These are phyloP conservation scores for Lentinula sp. DNA, from an alignment of 768 basidiomycete genomes.

Conservation along the genomic window DNA sequence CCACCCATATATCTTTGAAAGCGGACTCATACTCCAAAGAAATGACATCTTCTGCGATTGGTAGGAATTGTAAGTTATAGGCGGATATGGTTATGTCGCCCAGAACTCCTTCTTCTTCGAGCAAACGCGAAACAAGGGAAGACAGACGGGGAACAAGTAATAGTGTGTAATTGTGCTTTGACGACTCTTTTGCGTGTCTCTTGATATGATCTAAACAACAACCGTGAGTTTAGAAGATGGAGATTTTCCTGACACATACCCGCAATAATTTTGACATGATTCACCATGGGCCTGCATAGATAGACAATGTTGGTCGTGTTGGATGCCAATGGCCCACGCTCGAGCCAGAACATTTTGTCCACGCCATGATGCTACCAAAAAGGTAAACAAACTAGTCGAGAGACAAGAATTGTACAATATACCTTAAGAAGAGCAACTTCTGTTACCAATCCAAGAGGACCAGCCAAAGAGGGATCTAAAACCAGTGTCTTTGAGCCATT, in stretches of 20 bases:
- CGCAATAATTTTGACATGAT: slow-evolving; percentile 83
- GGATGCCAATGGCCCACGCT: slow-evolving; percentile 77
- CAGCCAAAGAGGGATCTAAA: slow-evolving; percentile 82
- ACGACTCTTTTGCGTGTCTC: slow-evolving; percentile 60
- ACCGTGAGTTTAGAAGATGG: slow-evolving; percentile 18
- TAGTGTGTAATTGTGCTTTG: slow-evolving; percentile 80
- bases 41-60: slow-evolving; percentile 87
- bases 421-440: slow-evolving; percentile 94
- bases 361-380: slow-evolving; percentile 88
- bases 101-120: slow-evolving; percentile 96
- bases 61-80: slow-evolving; percentile 92
- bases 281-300: slow-evolving; percentile 83
- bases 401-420: background rate
- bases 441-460: slow-evolving; percentile 91
- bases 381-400: background rate
- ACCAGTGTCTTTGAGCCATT: slow-evolving; percentile 96
- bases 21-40: slow-evolving; percentile 83
- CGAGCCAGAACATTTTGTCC: slow-evolving; percentile 99
- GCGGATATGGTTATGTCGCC: slow-evolving; percentile 87
- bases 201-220: slow-evolving; percentile 80
- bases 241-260: slow-evolving; percentile 44
- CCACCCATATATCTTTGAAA: slow-evolving; percentile 89
- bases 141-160: slow-evolving; percentile 86
- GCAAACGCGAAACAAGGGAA: slow-evolving; percentile 73
- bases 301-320: slow-evolving; percentile 89